phyloP scores from a whole-genome alignment of 441 rosid genomes.

The Populus hybrid region DNA sequence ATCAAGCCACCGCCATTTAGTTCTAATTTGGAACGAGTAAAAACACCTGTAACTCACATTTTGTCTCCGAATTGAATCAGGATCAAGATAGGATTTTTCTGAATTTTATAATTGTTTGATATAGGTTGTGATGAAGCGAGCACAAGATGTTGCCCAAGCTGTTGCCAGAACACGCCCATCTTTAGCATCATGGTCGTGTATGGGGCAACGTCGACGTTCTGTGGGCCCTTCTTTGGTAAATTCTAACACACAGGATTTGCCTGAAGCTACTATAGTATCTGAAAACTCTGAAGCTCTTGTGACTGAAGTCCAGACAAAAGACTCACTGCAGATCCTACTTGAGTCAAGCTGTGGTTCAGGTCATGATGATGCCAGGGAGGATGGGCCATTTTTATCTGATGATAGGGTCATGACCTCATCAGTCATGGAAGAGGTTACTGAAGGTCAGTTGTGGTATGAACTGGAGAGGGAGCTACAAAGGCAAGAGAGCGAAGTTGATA shows the following conservation, averaged over 20 bases:
- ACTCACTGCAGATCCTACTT: constrained; percentile 29
- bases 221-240: constrained; percentile 37
- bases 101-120: constrained; percentile 2
- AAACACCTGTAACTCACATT: background rate
- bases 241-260: constrained; percentile 41
- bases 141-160: constrained; percentile 87
- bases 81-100: background rate
- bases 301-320: constrained; percentile 29
- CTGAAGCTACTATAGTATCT: constrained; percentile 45
- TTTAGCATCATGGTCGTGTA: constrained; percentile 87
- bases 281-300: constrained; percentile 44
- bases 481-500: constrained; percentile 50
- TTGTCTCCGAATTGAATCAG: background rate
- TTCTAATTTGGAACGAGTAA: background rate
- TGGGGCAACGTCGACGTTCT: constrained; percentile 75
- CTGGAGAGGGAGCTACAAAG: constrained; percentile 81
- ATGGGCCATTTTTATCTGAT: constrained; percentile 47
- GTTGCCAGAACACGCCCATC: constrained; percentile 78
- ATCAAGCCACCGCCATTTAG: background rate
- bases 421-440: constrained; percentile 48
- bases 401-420: constrained; percentile 36
- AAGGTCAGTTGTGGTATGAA: constrained; percentile 83
- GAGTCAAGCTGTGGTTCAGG: constrained; percentile 51
- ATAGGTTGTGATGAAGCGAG: constrained; percentile 90
- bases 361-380: constrained; percentile 62